A percentile compares a stretch with the other conserved stretches of the same genome.
These are phyloP conservation scores for Senecio squalidus DNA, from an alignment of 140 eudicot genomes.

Conservation along the genomic window DNA sequence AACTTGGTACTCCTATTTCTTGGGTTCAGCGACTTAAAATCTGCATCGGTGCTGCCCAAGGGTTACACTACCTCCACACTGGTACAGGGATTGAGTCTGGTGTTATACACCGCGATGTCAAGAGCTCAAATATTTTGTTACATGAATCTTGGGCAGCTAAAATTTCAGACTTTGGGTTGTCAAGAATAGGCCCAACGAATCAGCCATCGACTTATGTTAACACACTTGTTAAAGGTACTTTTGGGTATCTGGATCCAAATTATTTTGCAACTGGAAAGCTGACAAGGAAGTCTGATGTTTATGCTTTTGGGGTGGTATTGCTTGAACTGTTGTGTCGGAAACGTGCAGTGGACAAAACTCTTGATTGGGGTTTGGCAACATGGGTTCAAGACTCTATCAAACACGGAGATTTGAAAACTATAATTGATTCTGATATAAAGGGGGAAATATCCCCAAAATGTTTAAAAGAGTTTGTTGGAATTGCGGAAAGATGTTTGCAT, in stretches of 20 bases:
- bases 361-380: background rate
- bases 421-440: background rate
- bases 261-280: background rate
- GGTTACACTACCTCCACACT: background rate
- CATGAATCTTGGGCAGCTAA: background rate
- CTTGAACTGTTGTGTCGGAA: background rate
- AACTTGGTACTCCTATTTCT: background rate
- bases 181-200: background rate
- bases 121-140: background rate
- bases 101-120: conserved; percentile 3
- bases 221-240: background rate
- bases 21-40: conserved; percentile 2
- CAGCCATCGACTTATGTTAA: background rate
- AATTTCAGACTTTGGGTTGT: background rate
- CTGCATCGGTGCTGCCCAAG: background rate
- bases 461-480: background rate
- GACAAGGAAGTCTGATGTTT: background rate
- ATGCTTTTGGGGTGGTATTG: conserved; percentile 9
- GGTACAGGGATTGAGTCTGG: background rate
- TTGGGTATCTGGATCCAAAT: background rate
- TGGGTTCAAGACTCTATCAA: background rate
- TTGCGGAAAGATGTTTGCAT: background rate
- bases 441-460: background rate
- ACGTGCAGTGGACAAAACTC: background rate
- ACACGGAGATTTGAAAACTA: background rate